These are phyloP conservation scores for Metschnikowia cubensis DNA, from an alignment of 805 yeast species.

Conservation along the genomic window DNA sequence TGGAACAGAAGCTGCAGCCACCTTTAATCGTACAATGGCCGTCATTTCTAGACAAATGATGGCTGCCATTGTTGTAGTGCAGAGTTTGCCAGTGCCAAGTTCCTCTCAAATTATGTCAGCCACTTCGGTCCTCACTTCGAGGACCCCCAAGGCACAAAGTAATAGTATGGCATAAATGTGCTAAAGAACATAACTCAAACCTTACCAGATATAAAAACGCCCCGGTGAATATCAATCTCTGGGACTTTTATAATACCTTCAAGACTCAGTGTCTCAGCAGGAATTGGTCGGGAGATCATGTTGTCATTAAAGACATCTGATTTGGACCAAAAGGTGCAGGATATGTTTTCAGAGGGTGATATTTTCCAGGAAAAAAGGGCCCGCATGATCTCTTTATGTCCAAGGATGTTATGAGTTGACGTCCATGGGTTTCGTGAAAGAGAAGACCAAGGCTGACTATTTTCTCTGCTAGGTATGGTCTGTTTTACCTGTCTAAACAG, in stretches of 20 bases:
- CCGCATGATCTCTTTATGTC: conserved; percentile 58
- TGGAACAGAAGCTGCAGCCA: too few relatives aligned
- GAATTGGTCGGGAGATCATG: conserved; percentile 18
- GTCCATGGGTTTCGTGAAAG: conserved; percentile 64
- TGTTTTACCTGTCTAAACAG: too few relatives aligned
- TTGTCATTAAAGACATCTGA: background rate
- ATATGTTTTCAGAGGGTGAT: background rate
- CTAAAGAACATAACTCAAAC: too few relatives aligned
- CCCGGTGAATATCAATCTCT: conserved; percentile 60
- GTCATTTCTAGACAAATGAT: too few relatives aligned
- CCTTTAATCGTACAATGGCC: too few relatives aligned
- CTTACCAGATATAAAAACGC: conserved; percentile 80
- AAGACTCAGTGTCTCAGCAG: conserved; percentile 37
- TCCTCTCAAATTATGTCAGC: too few relatives aligned
- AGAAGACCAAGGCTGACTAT: conserved; percentile 59
- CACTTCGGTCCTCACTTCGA: too few relatives aligned
- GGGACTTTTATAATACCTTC: conserved; percentile 64
- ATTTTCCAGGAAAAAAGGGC: conserved; percentile 50
- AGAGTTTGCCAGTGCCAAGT: too few relatives aligned
- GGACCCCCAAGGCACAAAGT: too few relatives aligned
- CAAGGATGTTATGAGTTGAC: conserved; percentile 71
- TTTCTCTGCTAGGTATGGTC: too few relatives aligned
- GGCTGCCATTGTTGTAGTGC: too few relatives aligned
- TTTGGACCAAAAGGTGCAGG: background rate
- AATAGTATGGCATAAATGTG: too few relatives aligned